phyloP scores from a whole-genome alignment of 2,329 filamentous ascomycete species.

The Venturiaceae sp. region DNA sequence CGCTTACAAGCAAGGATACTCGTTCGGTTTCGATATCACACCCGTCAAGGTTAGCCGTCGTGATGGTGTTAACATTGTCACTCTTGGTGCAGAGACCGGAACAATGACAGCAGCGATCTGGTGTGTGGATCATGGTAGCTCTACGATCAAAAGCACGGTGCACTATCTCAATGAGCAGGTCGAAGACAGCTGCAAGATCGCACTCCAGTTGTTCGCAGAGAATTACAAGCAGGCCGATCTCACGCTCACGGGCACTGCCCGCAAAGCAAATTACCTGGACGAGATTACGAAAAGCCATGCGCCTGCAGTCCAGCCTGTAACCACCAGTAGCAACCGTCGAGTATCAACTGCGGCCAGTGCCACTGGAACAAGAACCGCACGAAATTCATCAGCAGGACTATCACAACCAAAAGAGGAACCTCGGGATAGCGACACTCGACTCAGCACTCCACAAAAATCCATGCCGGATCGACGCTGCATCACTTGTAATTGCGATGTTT shows the following conservation, averaged over 20 bases:
- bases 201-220: slow-evolving; percentile 75
- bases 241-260: slow-evolving; percentile 79
- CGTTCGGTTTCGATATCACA: slow-evolving; percentile 80
- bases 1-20: slow-evolving; percentile 72
- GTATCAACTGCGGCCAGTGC: slow-evolving; percentile 27
- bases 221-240: slow-evolving; percentile 94
- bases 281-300: slow-evolving; percentile 48
- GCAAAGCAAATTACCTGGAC: slow-evolving; percentile 75
- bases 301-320: slow-evolving; percentile 18
- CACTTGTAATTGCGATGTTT: slow-evolving; percentile 51
- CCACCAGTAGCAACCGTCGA: slow-evolving; percentile 23
- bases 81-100: slow-evolving; percentile 65
- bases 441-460: slow-evolving; percentile 12
- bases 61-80: slow-evolving; percentile 71
- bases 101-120: slow-evolving; percentile 78
- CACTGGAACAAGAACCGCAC: slow-evolving; percentile 20
- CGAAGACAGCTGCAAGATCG: slow-evolving; percentile 62
- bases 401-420: slow-evolving; percentile 25
- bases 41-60: slow-evolving; percentile 83
- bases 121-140: slow-evolving; percentile 78
- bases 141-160: slow-evolving; percentile 49
- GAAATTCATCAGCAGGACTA: slow-evolving; percentile 18
- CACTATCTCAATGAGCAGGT: slow-evolving; percentile 72
- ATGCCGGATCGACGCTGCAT: slow-evolving; percentile 27
- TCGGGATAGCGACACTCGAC: slow-evolving; percentile 19